phyloP scores from a whole-genome alignment of 2,329 filamentous ascomycete genomes.

The Thielaviopsis ethacetica region DNA sequence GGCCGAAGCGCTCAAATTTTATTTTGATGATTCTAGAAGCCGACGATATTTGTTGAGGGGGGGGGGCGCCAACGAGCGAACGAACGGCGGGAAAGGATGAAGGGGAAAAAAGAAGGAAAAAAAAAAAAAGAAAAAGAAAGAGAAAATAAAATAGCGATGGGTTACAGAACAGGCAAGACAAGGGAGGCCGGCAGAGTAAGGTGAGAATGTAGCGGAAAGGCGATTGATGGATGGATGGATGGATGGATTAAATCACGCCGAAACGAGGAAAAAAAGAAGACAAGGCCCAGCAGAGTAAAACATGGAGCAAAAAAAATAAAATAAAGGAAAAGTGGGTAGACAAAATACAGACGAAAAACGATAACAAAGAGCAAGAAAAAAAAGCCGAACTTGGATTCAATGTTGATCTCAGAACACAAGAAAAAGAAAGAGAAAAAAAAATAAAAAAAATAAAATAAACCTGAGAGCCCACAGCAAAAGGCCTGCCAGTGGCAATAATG shows the following conservation, averaged over 20 bases:
- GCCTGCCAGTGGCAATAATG: too few species aligned
- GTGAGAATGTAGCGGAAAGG: too few species aligned
- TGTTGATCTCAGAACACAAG: too few species aligned
- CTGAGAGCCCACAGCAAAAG: too few species aligned
- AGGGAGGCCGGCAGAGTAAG: neutral
- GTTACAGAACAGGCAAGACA: neutral
- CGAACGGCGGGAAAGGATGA: neutral
- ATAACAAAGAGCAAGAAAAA: neutral
- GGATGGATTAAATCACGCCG: too few species aligned
- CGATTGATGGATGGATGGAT: too few species aligned
- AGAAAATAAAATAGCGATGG: neutral
- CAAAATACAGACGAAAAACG: neutral
- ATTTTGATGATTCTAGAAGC: neutral
- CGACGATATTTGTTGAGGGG: neutral
- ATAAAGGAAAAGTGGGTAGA: neutral
- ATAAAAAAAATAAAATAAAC: neutral
- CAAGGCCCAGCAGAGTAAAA: neutral
- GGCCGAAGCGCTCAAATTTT: neutral
- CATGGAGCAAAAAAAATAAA: neutral
- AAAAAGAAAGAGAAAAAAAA: neutral
- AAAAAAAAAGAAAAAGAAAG: neutral
- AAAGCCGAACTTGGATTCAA: too few species aligned
- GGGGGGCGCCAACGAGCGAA: neutral
- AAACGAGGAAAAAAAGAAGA: neutral
- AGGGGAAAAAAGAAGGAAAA: neutral